Conservation (phyloP, 2,329 filamentous ascomycete genomes). For the Rhexocercosporidium sp. region DNA sequence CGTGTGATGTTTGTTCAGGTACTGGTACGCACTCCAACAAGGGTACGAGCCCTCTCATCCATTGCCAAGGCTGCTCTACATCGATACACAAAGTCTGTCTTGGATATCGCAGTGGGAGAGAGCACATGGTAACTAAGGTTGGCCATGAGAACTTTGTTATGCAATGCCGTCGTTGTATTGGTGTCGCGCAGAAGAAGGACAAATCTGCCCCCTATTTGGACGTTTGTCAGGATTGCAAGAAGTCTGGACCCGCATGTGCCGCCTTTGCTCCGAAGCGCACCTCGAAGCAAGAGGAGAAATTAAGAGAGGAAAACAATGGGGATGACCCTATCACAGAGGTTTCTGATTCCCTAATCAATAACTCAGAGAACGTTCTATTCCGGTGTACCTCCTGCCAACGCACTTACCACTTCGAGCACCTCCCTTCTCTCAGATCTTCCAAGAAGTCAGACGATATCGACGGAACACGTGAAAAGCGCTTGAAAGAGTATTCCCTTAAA, state of each 20-base stretch:
- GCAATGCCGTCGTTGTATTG: constrained; percentile 87
- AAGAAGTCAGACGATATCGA: constrained; percentile 45
- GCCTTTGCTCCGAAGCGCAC: constrained; percentile 78
- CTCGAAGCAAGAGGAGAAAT: constrained; percentile 80
- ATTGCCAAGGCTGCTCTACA: constrained; percentile 89
- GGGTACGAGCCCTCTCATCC: constrained; percentile 68
- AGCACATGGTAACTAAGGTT: constrained; percentile 91
- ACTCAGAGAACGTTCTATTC: constrained; percentile 77
- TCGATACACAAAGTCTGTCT: constrained; percentile 86
- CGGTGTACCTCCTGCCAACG: constrained; percentile 79
- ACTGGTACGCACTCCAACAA: constrained; percentile 59
- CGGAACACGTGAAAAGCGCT: constrained; percentile 63
- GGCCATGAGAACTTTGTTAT: constrained; percentile 78
- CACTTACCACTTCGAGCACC: constrained; percentile 83
- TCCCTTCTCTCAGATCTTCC: constrained; percentile 55
- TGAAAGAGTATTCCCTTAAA: constrained; percentile 72
- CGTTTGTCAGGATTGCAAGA: constrained; percentile 72
- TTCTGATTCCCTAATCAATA: constrained; percentile 70
- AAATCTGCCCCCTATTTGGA: constrained; percentile 70
- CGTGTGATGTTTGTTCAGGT: constrained; percentile 75
- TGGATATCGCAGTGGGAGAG: constrained; percentile 71
- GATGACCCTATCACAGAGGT: constrained; percentile 76
- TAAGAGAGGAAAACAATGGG: constrained; percentile 78
- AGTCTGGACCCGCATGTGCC: constrained; percentile 69
- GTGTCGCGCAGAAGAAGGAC: constrained; percentile 71